These are phyloP conservation scores for Ceratobasidium sp. DNA, from an alignment of 1,284 basidiomycete genomes.

Conservation along the genomic window DNA sequence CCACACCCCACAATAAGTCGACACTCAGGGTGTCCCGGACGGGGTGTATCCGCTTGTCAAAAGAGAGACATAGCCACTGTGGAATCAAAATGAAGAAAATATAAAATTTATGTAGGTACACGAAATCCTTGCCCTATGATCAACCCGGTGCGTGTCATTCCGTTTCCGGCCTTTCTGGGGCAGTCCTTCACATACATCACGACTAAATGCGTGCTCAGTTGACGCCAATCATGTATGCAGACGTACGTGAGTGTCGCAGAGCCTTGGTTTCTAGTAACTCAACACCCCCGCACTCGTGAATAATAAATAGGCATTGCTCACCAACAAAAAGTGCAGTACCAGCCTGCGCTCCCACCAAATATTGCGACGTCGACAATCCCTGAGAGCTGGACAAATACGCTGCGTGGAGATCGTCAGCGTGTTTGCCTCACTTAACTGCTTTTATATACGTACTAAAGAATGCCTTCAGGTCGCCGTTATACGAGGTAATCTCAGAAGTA, in stretches of 20 bases:
- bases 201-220: neutral
- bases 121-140: constrained; percentile 11
- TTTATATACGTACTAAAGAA: constrained; percentile 49
- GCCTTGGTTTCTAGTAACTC: neutral
- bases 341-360: constrained; percentile 31
- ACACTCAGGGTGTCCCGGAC: constrained; percentile 3
- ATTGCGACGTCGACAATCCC: constrained; percentile 19
- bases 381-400: constrained; percentile 28
- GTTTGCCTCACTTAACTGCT: constrained; percentile 12
- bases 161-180: neutral
- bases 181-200: constrained; percentile 30
- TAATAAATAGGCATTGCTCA: neutral
- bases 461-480: constrained; percentile 50
- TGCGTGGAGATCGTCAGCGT: constrained; percentile 4
- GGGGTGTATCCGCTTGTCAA: constrained; percentile 3
- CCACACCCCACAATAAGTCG: neutral
- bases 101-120: constrained; percentile 2
- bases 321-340: constrained; percentile 21
- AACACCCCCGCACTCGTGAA: neutral
- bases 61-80: neutral
- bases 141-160: constrained; percentile 23
- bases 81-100: neutral
- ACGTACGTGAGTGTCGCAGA: constrained; percentile 2
- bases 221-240: neutral
- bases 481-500: constrained; percentile 49